Evolutionary conservation across 2,329 filamentous ascomycete genomes (phyloP).

Genomic region (Venturia pyrina): DNA sequence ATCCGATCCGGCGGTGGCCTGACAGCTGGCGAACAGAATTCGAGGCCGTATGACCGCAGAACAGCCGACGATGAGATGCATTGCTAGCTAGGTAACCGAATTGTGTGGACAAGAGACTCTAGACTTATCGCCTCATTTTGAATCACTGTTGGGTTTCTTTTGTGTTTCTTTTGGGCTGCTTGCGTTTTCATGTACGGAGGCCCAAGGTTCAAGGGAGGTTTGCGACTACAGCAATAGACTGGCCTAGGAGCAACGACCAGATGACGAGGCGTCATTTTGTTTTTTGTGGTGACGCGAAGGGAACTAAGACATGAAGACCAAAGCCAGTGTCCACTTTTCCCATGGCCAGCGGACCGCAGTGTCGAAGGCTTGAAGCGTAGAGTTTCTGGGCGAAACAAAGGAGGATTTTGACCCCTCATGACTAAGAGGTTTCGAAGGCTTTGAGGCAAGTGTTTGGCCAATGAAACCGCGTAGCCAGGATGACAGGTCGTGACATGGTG

Average conservation of each 20-base stretch:
- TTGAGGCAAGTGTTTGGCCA: neutral
- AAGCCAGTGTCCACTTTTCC: neutral
- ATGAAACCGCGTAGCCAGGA: neutral
- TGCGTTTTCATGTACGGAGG: constrained; percentile 1
- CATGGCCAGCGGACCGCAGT: neutral
- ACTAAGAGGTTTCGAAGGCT: neutral
- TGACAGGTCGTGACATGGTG: neutral
- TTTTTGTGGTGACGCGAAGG: constrained; percentile 4
- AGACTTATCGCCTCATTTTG: neutral
- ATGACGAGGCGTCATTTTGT: neutral
- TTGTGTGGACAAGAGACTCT: neutral
- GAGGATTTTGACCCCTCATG: neutral
- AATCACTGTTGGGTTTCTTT: neutral
- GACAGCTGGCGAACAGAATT: neutral
- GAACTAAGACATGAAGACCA: neutral
- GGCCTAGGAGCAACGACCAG: neutral
- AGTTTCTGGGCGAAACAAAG: neutral
- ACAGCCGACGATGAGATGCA: neutral
- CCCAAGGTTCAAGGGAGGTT: constrained; percentile 1
- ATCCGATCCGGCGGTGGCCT: neutral
- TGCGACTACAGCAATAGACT: neutral
- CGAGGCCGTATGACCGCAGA: neutral
- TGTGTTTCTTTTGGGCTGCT: neutral
- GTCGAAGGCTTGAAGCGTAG: neutral
- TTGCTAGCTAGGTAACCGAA: neutral